Percentiles rank a stretch among this genome's conserved stretches.
phyloP scores from a whole-genome alignment of 2,329 filamentous ascomycete species.

The Trichoderma lentiforme region DNA sequence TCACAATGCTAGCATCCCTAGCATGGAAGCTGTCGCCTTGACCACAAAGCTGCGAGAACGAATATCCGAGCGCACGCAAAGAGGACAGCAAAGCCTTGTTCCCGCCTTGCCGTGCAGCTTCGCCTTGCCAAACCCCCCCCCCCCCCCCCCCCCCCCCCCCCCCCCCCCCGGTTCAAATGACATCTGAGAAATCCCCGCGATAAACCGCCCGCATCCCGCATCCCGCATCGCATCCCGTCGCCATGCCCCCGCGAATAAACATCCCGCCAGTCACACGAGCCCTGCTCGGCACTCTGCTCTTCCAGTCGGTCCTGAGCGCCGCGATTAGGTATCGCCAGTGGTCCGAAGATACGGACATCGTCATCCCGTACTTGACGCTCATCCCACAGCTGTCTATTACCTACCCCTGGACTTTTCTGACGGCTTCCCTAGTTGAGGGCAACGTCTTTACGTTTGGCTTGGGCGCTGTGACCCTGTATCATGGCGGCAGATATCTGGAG shows the following conservation, averaged over 20 bases:
- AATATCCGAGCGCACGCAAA: not conserved
- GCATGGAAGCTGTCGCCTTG: not conserved
- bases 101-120: not conserved
- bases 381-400: constrained; percentile 78
- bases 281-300: constrained; percentile 69
- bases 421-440: constrained; percentile 84
- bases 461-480: constrained; percentile 75
- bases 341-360: constrained; percentile 59
- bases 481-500: constrained; percentile 93
- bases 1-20: constrained; percentile 4
- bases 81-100: not conserved
- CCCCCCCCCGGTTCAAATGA: constrained; percentile 16
- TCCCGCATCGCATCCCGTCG: constrained; percentile 26
- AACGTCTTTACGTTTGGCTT: constrained; percentile 84
- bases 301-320: constrained; percentile 79
- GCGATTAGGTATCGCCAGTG: constrained; percentile 71
- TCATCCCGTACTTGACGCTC: constrained; percentile 83
- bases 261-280: constrained; percentile 87
- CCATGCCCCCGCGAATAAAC: constrained; percentile 80
- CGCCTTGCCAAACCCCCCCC: not conserved
- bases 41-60: not conserved
- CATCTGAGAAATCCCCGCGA: constrained; percentile 1
- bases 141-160: no score
- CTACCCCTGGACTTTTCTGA: constrained; percentile 91
- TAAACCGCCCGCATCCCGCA: not conserved